These are phyloP conservation scores for Pholiota microspora DNA, from an alignment of 768 basidiomycete genomes.

Conservation along the genomic window DNA sequence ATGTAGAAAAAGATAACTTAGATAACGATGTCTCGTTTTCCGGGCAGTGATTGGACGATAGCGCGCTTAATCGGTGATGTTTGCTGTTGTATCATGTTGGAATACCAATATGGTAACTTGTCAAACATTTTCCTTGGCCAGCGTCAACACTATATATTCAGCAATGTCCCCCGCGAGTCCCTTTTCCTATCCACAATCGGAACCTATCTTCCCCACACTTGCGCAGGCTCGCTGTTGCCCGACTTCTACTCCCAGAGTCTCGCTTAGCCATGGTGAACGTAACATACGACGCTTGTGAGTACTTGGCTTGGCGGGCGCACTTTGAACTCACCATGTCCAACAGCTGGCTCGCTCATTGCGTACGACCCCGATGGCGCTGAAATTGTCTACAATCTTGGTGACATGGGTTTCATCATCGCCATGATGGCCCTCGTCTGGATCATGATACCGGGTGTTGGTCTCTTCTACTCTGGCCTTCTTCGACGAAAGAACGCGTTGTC, in stretches of 20 bases:
- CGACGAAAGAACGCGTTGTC: slow-evolving; percentile 91
- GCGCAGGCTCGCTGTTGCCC: background rate
- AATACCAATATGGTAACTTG: background rate
- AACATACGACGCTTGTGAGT: slow-evolving; percentile 26
- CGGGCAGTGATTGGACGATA: slow-evolving; percentile 21
- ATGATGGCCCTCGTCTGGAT: slow-evolving; percentile 82
- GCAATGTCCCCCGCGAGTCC: slow-evolving; percentile 3
- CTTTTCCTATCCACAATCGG: background rate
- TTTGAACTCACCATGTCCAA: slow-evolving; percentile 4
- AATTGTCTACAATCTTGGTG: slow-evolving; percentile 45
- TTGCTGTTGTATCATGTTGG: slow-evolving; percentile 12
- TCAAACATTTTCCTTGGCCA: slow-evolving; percentile 10
- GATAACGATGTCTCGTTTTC: slow-evolving; percentile 9
- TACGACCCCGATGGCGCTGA: slow-evolving; percentile 27
- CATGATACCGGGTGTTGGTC: slow-evolving; percentile 85
- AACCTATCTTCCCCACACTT: background rate
- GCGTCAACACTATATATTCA: background rate
- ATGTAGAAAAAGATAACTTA: slow-evolving; percentile 4
- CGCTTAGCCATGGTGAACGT: slow-evolving; percentile 25
- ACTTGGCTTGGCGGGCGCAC: background rate
- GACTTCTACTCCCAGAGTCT: background rate
- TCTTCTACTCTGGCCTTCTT: slow-evolving; percentile 89
- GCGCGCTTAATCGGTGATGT: slow-evolving; percentile 10
- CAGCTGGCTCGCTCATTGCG: slow-evolving; percentile 37
- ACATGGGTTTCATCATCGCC: slow-evolving; percentile 58